phyloP scores from a whole-genome alignment of 2,329 filamentous ascomycete genomes.

The Penicillium concentricum region DNA sequence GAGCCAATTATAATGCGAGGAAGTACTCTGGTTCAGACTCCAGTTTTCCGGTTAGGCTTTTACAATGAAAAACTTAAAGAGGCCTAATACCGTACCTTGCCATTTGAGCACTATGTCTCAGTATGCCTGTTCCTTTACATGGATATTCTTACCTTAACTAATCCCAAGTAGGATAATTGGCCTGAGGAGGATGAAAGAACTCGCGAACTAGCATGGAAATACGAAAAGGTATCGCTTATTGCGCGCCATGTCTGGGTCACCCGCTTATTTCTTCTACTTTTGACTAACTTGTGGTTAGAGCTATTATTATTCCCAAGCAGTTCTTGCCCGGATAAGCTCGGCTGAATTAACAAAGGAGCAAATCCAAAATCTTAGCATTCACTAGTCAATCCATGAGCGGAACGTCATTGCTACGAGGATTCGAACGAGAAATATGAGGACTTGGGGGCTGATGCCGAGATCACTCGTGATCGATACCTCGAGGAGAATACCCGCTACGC shows the following conservation, averaged over 20 bases:
- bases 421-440: neutral
- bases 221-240: neutral
- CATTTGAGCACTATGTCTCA: neutral
- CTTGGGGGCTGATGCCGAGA: neutral
- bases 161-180: neutral
- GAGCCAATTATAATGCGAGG: neutral
- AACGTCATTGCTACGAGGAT: neutral
- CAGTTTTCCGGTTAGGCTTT: neutral
- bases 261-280: neutral
- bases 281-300: neutral
- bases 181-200: neutral
- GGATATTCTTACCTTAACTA: neutral
- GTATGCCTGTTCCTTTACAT: neutral
- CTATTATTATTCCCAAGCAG: neutral
- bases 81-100: neutral
- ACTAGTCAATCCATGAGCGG: neutral
- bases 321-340: neutral
- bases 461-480: neutral
- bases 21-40: too few species aligned
- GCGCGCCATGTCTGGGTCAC: neutral
- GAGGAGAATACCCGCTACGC: neutral
- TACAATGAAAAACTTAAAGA: neutral
- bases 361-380: neutral
- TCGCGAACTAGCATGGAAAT: neutral
- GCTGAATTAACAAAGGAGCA: neutral